These are phyloP conservation scores for Eutypella sp. DNA, from an alignment of 2,329 filamentous ascomycete genomes.

Conservation along the genomic window DNA sequence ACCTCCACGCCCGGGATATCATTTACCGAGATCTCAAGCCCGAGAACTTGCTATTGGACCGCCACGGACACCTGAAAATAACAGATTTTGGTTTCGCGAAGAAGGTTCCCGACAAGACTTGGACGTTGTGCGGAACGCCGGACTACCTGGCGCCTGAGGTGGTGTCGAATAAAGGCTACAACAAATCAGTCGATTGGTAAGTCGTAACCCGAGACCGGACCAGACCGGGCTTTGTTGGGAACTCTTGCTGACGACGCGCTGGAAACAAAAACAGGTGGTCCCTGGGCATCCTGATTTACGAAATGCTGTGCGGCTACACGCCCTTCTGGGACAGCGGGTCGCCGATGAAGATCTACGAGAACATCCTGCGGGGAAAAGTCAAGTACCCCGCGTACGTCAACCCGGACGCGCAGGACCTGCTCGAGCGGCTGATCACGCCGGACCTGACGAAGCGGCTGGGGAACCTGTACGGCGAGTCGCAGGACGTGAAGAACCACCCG, in stretches of 20 bases:
- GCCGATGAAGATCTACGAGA: conserved; percentile 99
- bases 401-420: conserved; percentile 85
- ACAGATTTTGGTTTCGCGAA: conserved; percentile 99
- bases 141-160: conserved; percentile 98
- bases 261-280: no score
- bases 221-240: no score
- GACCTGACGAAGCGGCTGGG: conserved; percentile 93
- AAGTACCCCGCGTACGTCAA: conserved; percentile 97
- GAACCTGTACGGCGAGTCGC: conserved; percentile 84
- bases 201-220: no score
- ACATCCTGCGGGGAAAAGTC: conserved; percentile 91
- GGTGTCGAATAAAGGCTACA: conserved; percentile 98
- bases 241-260: no score
- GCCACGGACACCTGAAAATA: conserved; percentile 92
- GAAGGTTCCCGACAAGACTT: conserved; percentile 96
- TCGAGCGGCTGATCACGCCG: conserved; percentile 87
- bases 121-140: conserved; percentile 95
- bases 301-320: conserved; percentile 98
- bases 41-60: conserved; percentile 85
- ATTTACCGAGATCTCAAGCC: conserved; percentile 98
- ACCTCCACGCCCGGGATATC: conserved; percentile 89
- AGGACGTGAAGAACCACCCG: conserved; percentile 89
- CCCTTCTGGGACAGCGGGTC: conserved; percentile 98
- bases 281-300: conserved; percentile 94
- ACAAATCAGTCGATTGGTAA: conserved; percentile 98